Percentiles rank a stretch among this genome's conserved stretches.
These are phyloP conservation scores for Curvularia verruculosa DNA, from an alignment of 2,329 filamentous ascomycete genomes.

Conservation along the genomic window DNA sequence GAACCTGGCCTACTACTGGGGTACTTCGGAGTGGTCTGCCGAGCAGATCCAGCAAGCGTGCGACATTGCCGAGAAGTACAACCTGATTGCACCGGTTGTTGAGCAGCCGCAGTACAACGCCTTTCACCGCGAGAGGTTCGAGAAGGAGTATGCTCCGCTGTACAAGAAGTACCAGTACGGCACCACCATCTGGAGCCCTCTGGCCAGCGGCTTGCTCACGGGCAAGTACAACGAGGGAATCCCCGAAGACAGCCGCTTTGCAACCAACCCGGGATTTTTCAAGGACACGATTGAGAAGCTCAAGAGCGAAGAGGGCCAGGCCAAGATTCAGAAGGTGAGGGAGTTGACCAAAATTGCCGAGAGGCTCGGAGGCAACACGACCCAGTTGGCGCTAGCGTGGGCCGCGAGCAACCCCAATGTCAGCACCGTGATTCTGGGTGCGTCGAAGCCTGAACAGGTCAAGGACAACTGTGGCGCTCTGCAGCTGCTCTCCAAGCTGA, in stretches of 20 bases:
- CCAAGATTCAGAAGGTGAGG: conserved; percentile 64
- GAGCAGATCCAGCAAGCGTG: conserved; percentile 64
- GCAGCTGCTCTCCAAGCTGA: conserved; percentile 50
- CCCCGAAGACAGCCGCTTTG: conserved; percentile 65
- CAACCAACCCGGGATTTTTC: conserved; percentile 64
- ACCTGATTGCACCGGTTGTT: conserved; percentile 63
- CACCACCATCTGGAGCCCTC: conserved; percentile 60
- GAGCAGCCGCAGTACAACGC: conserved; percentile 67
- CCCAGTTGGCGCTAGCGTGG: conserved; percentile 66
- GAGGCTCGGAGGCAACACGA: conserved; percentile 54
- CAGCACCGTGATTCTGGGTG: conserved; percentile 62
- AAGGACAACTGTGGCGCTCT: conserved; percentile 57
- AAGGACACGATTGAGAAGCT: conserved; percentile 61
- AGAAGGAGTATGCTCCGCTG: conserved; percentile 65
- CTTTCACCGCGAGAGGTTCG: conserved; percentile 66
- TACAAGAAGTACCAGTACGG: conserved; percentile 64
- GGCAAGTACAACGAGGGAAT: conserved; percentile 71
- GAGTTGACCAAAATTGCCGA: conserved; percentile 59
- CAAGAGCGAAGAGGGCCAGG: conserved; percentile 57
- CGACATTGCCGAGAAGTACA: conserved; percentile 66
- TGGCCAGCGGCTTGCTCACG: conserved; percentile 63
- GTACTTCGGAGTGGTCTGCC: conserved; percentile 66
- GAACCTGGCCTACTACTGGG: conserved; percentile 61
- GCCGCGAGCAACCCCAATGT: conserved; percentile 65
- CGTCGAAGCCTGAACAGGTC: conserved; percentile 57